Evolutionary conservation across 2,329 filamentous ascomycete genomes (phyloP), one percentile per base, ranked within the genome.

Genomic region (Neofusicoccum umdonicola): DNA sequence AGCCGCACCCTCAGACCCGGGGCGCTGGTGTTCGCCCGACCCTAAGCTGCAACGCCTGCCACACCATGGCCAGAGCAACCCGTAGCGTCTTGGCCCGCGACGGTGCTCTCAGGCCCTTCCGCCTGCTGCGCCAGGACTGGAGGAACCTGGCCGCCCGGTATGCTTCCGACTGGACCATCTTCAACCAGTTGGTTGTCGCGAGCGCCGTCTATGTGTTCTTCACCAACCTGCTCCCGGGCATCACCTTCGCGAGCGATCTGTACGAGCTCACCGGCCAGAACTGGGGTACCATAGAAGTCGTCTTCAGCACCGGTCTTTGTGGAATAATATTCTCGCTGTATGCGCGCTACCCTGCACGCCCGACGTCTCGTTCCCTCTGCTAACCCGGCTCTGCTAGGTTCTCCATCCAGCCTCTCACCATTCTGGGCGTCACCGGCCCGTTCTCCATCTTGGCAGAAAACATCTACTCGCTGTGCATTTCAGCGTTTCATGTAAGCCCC

Each of bases 391-490:
- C 15, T 19, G 27, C 22, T 34, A 82, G 80, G 15, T 80, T 83
- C 68, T 87, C 86, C 2, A 84, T 85, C 3, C 87, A 90, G 68
- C 87, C 87, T 2, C 77, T 89, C 66, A 88, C 85, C 2, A 89
- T 90, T 65, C 76, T 89, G 13, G 87, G 87, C 3, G 86, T 89
- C 7, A 89, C 87, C 6, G 87, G 87, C 0, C 87, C 87, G 2
- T 89, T 89, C 69, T 86, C 86, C n/a, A 86, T 89, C 2, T 76
- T 89, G 47, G 86, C 86, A 3, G 87, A 89, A 74, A 88, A 87
- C 66, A 86, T 89, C 64, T 89, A 88, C 70, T 77, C 82, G 4
- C 72, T 89, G 44, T 88, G 85, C 69, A 72, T 79, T 22, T 76
- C 83, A 19, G 81, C 79, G 3, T 88, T 89, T 69, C 76, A 84